phyloP scores from a whole-genome alignment of 139 green algal genomes.

The Auxenochlorella protothecoides region DNA sequence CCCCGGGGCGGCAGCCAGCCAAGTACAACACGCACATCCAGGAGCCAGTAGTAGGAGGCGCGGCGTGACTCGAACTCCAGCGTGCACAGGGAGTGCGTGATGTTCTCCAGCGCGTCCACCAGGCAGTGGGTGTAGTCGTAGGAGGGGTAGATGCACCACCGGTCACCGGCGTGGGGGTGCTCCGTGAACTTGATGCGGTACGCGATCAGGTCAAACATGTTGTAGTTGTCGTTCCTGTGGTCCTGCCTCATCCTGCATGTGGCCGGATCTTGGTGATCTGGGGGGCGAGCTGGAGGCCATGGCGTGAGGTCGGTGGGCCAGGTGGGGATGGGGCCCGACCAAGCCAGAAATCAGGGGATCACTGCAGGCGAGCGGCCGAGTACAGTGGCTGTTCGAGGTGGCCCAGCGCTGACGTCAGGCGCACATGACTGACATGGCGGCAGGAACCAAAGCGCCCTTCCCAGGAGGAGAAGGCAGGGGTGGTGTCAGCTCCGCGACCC shows the following conservation, averaged over 20 bases:
- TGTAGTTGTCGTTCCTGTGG: conserved; percentile 86
- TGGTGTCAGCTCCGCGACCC: no score
- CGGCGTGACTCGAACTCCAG: conserved; percentile 94
- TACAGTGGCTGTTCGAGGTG: no score
- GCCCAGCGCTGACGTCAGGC: no score
- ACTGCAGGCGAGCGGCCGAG: no score
- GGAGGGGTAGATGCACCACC: conserved; percentile 97
- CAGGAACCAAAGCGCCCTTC: no score
- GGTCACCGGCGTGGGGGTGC: conserved; percentile 75
- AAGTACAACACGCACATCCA: conserved; percentile 20
- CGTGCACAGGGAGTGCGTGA: conserved; percentile 98
- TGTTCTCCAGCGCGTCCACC: conserved; percentile 94
- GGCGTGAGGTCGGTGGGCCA: no score
- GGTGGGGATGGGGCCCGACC: no score
- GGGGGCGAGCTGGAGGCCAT: no score
- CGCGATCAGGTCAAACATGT: conserved; percentile 96
- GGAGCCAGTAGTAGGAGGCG: conserved; percentile 97
- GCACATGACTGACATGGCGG: no score
- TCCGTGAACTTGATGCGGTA: conserved; percentile 90
- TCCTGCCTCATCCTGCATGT: conserved; percentile 59
- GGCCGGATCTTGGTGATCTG: no score
- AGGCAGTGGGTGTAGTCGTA: conserved; percentile 99
- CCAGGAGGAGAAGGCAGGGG: no score
- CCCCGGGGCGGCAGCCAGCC: not conserved
- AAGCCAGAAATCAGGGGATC: no score